These are phyloP conservation scores for Xylariomycetidae sp. DNA, from an alignment of 2,329 filamentous ascomycete species.

Conservation along the genomic window DNA sequence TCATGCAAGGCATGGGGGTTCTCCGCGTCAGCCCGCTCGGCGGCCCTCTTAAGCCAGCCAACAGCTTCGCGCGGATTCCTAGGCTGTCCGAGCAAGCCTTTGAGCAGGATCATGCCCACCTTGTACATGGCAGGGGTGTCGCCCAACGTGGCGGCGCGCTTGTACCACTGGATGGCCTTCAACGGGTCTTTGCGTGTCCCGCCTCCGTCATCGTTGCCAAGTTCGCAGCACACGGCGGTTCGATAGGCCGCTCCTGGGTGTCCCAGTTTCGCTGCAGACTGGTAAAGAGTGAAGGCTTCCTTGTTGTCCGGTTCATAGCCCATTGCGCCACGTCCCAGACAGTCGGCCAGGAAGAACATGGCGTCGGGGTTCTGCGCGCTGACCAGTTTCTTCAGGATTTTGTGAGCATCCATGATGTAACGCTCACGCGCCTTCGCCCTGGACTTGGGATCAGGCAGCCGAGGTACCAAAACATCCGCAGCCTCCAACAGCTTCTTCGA, in stretches of 20 bases:
- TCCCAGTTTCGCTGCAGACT: constrained; percentile 84
- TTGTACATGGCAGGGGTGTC: constrained; percentile 98
- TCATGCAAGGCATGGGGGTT: constrained; percentile 96
- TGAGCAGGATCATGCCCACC: constrained; percentile 90
- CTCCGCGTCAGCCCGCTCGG: constrained; percentile 77
- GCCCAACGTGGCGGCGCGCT: constrained; percentile 81
- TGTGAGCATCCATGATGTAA: constrained; percentile 80
- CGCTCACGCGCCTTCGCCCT: constrained; percentile 73
- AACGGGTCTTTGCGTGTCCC: constrained; percentile 85
- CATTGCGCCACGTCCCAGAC: constrained; percentile 73
- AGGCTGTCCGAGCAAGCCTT: constrained; percentile 84
- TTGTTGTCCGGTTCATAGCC: constrained; percentile 78
- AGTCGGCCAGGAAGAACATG: constrained; percentile 91
- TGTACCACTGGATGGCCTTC: constrained; percentile 98
- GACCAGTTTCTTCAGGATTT: constrained; percentile 83
- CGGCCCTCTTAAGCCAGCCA: constrained; percentile 87
- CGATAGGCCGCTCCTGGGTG: constrained; percentile 86
- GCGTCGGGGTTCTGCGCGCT: constrained; percentile 70
- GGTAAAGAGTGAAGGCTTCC: constrained; percentile 89
- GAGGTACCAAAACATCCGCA: constrained; percentile 63
- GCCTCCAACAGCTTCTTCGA: constrained; percentile 86
- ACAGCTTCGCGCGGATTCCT: constrained; percentile 80
- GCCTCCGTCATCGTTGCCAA: constrained; percentile 89
- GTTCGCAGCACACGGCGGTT: constrained; percentile 94
- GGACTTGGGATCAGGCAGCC: constrained; percentile 61